Evolutionary conservation across 2,329 filamentous ascomycete genomes (phyloP).

Genomic region (Helicocarpus griseus): DNA sequence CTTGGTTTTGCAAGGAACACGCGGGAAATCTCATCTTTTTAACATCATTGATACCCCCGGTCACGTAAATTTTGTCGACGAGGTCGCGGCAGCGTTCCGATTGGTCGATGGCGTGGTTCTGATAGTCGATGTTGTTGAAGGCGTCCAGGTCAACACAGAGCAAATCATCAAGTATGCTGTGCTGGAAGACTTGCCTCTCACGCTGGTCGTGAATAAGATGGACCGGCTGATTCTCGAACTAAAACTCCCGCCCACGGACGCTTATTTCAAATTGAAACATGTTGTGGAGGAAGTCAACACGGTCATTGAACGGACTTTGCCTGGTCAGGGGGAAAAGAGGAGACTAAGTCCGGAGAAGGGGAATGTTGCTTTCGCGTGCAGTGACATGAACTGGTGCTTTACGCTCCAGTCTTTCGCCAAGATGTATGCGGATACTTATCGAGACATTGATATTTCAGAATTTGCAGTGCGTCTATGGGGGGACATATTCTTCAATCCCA

Average conservation of each 20-base stretch:
- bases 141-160: slow-evolving; percentile 97
- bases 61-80: slow-evolving; percentile 97
- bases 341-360: slow-evolving; percentile 91
- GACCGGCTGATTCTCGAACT: slow-evolving; percentile 89
- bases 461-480: slow-evolving; percentile 87
- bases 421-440: slow-evolving; percentile 88
- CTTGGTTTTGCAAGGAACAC: slow-evolving; percentile 74
- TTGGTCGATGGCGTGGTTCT: slow-evolving; percentile 86
- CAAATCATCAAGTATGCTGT: slow-evolving; percentile 95
- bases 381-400: slow-evolving; percentile 93
- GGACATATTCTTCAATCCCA: slow-evolving; percentile 91
- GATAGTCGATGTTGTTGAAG: slow-evolving; percentile 92
- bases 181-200: slow-evolving; percentile 77
- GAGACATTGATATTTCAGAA: slow-evolving; percentile 68
- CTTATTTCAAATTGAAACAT: slow-evolving; percentile 98
- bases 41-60: slow-evolving; percentile 95
- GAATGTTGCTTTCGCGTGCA: slow-evolving; percentile 94
- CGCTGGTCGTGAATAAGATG: slow-evolving; percentile 93
- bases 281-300: slow-evolving; percentile 98
- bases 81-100: slow-evolving; percentile 79
- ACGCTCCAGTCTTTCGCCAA: slow-evolving; percentile 88
- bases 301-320: slow-evolving; percentile 77
- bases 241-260: slow-evolving; percentile 86
- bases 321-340: slow-evolving; percentile 66
- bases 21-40: slow-evolving; percentile 87